Conservation (phyloP, 78 protist species). For the Dictyostelium purpureum region DNA sequence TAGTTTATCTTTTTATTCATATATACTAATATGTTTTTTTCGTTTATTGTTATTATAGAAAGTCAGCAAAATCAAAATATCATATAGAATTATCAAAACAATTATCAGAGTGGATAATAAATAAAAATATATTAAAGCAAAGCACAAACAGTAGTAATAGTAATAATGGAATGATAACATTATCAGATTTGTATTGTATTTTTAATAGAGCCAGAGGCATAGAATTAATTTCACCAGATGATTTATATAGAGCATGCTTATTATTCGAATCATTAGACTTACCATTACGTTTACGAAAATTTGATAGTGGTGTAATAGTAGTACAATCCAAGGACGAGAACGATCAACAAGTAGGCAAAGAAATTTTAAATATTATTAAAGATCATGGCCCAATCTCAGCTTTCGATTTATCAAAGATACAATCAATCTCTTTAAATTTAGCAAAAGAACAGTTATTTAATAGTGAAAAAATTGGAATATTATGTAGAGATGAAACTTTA, state of each 20-base stretch:
- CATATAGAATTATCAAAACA: slow-evolving; percentile 62
- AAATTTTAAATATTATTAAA: slow-evolving; percentile 31
- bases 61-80: slow-evolving; percentile 62
- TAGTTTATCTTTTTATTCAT: not conserved
- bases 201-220: slow-evolving; percentile 76
- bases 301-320: slow-evolving; percentile 75
- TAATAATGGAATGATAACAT: slow-evolving; percentile 49
- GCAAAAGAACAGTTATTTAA: slow-evolving; percentile 56
- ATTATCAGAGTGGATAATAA: slow-evolving; percentile 55
- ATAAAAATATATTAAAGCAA: slow-evolving; percentile 4
- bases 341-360: slow-evolving; percentile 68
- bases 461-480: slow-evolving; percentile 43
- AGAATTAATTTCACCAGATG: slow-evolving; percentile 75
- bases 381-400: slow-evolving; percentile 56
- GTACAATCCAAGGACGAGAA: slow-evolving; percentile 52
- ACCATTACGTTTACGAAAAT: slow-evolving; percentile 41
- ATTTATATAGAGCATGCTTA: slow-evolving; percentile 71
- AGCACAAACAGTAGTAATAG: not conserved
- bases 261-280: slow-evolving; percentile 58
- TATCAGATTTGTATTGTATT: slow-evolving; percentile 72
- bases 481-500: slow-evolving; percentile 70
- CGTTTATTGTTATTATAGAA: not conserved
- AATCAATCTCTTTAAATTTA: slow-evolving; percentile 41
- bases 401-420: slow-evolving; percentile 44
- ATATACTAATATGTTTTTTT: not conserved